These are phyloP conservation scores for Apostasia ramifera DNA, from an alignment of 106 monocot species.

Conservation along the genomic window DNA sequence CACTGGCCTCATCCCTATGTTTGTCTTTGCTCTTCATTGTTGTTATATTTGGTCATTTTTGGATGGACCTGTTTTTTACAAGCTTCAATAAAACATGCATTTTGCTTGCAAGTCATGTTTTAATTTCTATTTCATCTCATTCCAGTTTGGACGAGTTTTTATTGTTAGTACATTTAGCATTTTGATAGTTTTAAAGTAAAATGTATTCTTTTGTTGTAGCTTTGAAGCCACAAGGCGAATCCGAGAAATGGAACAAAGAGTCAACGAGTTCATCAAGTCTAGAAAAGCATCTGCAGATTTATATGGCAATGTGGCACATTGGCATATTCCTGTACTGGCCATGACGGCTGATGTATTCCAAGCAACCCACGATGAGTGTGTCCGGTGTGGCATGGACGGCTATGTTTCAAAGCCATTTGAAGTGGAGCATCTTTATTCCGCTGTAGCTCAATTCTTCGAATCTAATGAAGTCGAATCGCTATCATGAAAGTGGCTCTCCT, in stretches of 20 bases:
- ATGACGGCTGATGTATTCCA: conserved; percentile 97
- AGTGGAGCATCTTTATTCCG: conserved; percentile 76
- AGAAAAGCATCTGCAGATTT: conserved; percentile 21
- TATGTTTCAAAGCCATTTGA: conserved; percentile 92
- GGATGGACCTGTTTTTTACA: too few relatives aligned
- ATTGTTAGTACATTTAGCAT: too few relatives aligned
- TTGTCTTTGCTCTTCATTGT: too few relatives aligned
- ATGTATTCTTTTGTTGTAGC: conserved; percentile 21
- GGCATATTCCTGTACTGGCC: conserved; percentile 82
- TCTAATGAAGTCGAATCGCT: conserved; percentile 3
- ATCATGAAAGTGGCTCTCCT: too few relatives aligned
- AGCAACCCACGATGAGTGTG: conserved; percentile 75
- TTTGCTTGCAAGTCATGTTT: too few relatives aligned
- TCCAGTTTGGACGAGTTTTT: too few relatives aligned
- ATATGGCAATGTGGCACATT: conserved; percentile 27
- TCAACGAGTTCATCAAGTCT: conserved; percentile 26
- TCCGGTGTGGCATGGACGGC: conserved; percentile 74
- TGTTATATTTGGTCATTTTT: too few relatives aligned
- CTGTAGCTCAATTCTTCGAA: conserved; percentile 73
- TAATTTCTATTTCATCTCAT: too few relatives aligned
- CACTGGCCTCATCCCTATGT: too few relatives aligned
- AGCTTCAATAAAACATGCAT: too few relatives aligned
- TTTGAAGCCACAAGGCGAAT: conserved; percentile 75
- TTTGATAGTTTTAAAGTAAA: too few relatives aligned
- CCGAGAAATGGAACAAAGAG: conserved; percentile 33